Percentiles rank a stretch among this genome's conserved stretches.
These are phyloP conservation scores for Pseudohyphozyma bogoriensis DNA, from an alignment of 768 basidiomycete genomes.

Conservation along the genomic window DNA sequence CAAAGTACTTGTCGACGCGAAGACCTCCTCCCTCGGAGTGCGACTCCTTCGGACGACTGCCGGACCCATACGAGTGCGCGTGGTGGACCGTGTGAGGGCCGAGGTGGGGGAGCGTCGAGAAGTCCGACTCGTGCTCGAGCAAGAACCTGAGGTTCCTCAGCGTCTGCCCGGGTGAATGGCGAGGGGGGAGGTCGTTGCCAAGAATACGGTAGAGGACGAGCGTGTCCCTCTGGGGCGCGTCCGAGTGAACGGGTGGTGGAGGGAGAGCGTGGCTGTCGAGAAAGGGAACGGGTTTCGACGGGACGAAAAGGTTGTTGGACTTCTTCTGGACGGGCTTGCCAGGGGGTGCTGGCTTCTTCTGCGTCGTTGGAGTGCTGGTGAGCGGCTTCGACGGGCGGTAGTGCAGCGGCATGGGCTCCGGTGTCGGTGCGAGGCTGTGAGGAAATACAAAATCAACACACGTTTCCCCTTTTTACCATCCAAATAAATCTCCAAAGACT, in stretches of 20 bases:
- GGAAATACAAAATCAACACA: no score
- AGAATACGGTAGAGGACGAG: constrained; percentile 35
- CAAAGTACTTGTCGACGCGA: constrained; percentile 33
- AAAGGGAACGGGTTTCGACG: constrained; percentile 15
- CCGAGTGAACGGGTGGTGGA: constrained; percentile 18
- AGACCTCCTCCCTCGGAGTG: constrained; percentile 21
- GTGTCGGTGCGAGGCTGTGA: no score
- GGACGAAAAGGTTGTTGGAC: constrained; percentile 9
- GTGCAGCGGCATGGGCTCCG: no score
- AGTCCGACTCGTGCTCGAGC: constrained; percentile 34
- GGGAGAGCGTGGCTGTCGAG: constrained; percentile 21
- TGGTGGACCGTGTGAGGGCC: constrained; percentile 27
- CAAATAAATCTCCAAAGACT: no score
- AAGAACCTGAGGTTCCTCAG: constrained; percentile 35
- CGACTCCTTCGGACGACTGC: constrained; percentile 5
- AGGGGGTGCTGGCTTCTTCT: not conserved
- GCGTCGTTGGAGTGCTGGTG: not conserved
- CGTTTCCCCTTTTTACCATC: no score
- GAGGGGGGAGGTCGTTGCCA: constrained; percentile 36
- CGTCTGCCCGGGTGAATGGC: constrained; percentile 34
- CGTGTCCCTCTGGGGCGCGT: constrained; percentile 31
- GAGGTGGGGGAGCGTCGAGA: constrained; percentile 20
- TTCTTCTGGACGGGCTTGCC: not conserved
- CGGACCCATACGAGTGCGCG: constrained; percentile 25
- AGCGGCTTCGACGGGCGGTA: not conserved